Evolutionary conservation across 441 rosid species (phyloP), one percentile per base, ranked within the genome.

Genomic region (Gossypium trilobum): DNA sequence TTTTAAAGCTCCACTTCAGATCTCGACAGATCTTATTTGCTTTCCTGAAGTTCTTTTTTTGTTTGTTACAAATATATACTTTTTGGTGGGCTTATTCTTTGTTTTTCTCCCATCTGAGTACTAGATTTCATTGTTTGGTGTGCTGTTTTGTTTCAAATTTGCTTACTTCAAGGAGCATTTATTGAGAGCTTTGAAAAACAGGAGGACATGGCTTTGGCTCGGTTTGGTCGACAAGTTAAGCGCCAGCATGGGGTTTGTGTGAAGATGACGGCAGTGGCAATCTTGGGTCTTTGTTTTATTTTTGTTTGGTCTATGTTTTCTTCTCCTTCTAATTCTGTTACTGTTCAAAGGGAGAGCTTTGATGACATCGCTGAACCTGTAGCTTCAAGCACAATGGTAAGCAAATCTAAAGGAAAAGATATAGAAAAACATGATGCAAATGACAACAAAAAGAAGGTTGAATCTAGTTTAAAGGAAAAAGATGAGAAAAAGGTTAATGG

Each of bases 321-420:
- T 50, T 81, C 89, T 72, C 79, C 99, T 74, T 87, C 89, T 19
- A 79, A 88, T 71, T 90, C 91, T 39, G 82, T 86, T 2, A 85
- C 79, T 76, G 84, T 82, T 70, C 91, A 85, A 71, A 88, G 96
- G 68, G 89, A 90, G 73, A 94, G 91, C 84, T 94, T 94, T 68
- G 97, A 89, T 29, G 99, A 94, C 57, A 88, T 94, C 13, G 83
- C 87, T 73, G 92, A 90, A 77, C 97, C 97, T 2, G 88, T 83
- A 7, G 76, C 97, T 22, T 81, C 88, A 14, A 74, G 79, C 63
- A 51, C 88, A 0, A 82, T 66, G 73, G 78, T 59, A 27, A 68
- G 75, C 19, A 66, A 42, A 11, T 72, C 73, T 31, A 52, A 22
- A 16, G 52, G 74, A 42, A 78, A 66, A 17, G 78, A 78, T 67